phyloP scores from a whole-genome alignment of 495 filamentous ascomycete genomes.

The Halenospora varia region DNA sequence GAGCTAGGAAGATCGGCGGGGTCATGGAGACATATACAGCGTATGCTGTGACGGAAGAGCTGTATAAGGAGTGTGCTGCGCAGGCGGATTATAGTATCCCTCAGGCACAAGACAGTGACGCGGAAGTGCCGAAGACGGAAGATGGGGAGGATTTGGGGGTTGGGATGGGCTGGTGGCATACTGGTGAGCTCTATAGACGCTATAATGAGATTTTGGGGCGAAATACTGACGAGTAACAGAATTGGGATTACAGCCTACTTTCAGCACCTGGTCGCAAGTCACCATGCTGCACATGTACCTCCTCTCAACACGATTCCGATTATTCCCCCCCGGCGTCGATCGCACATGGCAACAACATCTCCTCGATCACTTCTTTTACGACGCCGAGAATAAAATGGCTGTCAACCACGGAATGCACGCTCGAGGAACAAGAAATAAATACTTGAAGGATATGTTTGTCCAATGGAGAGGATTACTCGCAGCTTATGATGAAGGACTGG shows the following conservation, averaged over 20 bases:
- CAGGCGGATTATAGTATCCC: slow-evolving; percentile 74
- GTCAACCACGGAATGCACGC: slow-evolving; percentile 62
- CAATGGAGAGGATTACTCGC: slow-evolving; percentile 85
- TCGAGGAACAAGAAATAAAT: slow-evolving; percentile 66
- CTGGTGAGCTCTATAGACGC: slow-evolving; percentile 47
- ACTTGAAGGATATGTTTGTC: slow-evolving; percentile 86
- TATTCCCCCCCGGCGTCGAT: slow-evolving; percentile 57
- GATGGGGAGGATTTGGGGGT: slow-evolving; percentile 76
- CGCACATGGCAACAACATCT: slow-evolving; percentile 68
- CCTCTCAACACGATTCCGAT: slow-evolving; percentile 78
- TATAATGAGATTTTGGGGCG: neutral
- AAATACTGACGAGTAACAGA: slow-evolving; percentile 4
- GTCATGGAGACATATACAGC: slow-evolving; percentile 58
- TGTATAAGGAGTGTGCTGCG: slow-evolving; percentile 71
- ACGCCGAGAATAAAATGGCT: slow-evolving; percentile 83
- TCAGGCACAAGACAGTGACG: slow-evolving; percentile 48
- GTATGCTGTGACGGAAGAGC: slow-evolving; percentile 69
- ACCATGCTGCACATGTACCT: slow-evolving; percentile 96
- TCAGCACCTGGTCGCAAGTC: slow-evolving; percentile 92
- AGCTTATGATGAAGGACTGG: slow-evolving; percentile 83
- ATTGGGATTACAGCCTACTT: slow-evolving; percentile 66
- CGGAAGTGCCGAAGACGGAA: slow-evolving; percentile 56
- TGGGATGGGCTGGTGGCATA: slow-evolving; percentile 77
- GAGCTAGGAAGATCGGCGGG: slow-evolving; percentile 1
- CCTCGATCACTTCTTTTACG: slow-evolving; percentile 90